phyloP scores from a whole-genome alignment of 257 asterid genomes.

The Galeopsis tetrahit region DNA sequence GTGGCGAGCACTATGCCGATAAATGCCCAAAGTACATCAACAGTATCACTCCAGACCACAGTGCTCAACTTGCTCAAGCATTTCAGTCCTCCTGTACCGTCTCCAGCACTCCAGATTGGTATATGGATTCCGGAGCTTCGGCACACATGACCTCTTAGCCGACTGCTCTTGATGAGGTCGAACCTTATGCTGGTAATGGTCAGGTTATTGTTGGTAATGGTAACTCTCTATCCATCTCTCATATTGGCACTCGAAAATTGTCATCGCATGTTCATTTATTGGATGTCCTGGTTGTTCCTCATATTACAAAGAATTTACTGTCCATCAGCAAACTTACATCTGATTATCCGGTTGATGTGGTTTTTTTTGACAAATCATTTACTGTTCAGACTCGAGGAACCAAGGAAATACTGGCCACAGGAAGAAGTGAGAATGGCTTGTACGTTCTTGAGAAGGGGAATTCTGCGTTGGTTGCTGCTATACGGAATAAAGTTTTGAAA shows the following conservation, averaged over 20 bases:
- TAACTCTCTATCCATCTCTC: not conserved
- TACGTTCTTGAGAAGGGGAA: no score
- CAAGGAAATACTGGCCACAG: no score
- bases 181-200: not conserved
- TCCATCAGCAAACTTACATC: no score
- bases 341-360: no score
- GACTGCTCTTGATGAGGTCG: not conserved
- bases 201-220: not conserved
- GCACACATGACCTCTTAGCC: not conserved
- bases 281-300: no score
- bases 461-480: no score
- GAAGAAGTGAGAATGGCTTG: no score
- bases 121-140: not conserved
- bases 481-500: not conserved
- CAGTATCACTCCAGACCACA: not conserved
- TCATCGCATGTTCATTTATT: not conserved
- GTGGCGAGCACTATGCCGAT: not conserved
- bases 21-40: not conserved
- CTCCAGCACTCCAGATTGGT: not conserved
- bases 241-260: not conserved
- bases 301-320: no score
- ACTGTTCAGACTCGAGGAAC: no score
- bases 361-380: no score
- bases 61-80: not conserved
- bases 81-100: not conserved